Evolutionary conservation across 352 stramenopile genomes (phyloP).

Genomic region (Phytophthora syringae): DNA sequence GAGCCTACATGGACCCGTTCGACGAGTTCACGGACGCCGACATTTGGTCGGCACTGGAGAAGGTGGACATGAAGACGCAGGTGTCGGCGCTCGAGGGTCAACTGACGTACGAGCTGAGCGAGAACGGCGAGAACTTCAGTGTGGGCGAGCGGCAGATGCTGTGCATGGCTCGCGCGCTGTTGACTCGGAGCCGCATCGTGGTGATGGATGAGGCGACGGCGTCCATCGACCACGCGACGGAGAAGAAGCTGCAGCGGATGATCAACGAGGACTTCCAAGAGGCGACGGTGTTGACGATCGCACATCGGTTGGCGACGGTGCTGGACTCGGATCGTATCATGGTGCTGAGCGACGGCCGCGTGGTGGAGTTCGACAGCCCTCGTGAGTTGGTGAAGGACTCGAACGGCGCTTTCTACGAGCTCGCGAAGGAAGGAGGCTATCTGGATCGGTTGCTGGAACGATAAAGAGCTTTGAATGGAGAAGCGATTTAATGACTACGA

Average conservation of each 20-base stretch:
- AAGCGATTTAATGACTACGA: too few species aligned
- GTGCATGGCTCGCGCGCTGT: conserved; percentile 90
- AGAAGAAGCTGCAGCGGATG: conserved; percentile 49
- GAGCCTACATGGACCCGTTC: conserved; percentile 92
- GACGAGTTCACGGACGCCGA: conserved; percentile 75
- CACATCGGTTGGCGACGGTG: too few species aligned
- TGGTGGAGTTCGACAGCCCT: too few species aligned
- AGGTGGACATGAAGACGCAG: conserved; percentile 69
- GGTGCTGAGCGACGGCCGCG: too few species aligned
- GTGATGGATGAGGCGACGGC: conserved; percentile 96
- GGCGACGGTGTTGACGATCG: too few species aligned
- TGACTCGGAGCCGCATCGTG: conserved; percentile 87
- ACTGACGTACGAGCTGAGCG: conserved; percentile 24
- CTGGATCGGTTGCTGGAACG: too few species aligned
- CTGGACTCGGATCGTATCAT: too few species aligned
- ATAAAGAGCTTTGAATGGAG: too few species aligned
- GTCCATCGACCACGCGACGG: conserved; percentile 61
- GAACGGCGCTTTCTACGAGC: too few species aligned
- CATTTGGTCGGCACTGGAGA: conserved; percentile 77
- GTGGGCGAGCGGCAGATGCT: conserved; percentile 93
- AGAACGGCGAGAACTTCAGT: conserved; percentile 21
- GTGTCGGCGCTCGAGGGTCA: conserved; percentile 25
- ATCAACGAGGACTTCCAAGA: conserved; percentile 54
- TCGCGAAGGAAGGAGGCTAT: too few species aligned
- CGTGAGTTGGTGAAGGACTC: too few species aligned